phyloP scores from a whole-genome alignment of 1,139 yeast species.

The Hyphopichia burtonii region DNA sequence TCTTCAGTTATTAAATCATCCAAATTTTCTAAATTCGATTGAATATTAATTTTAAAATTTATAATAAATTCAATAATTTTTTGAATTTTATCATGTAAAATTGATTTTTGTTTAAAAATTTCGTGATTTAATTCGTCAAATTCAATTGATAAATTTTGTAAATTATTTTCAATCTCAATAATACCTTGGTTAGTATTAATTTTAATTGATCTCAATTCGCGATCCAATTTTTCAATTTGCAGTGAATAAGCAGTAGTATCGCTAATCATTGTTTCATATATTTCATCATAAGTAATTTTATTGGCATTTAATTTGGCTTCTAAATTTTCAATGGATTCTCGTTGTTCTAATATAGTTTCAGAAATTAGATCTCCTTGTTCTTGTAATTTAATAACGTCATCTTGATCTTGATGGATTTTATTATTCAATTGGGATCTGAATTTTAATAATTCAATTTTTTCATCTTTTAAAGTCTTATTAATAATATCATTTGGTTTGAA shows the following conservation, averaged over 20 bases:
- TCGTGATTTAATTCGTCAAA: constrained; percentile 51
- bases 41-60: constrained; percentile 64
- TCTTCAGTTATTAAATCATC: constrained; percentile 46
- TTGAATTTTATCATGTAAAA: constrained; percentile 53
- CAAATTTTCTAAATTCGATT: constrained; percentile 55
- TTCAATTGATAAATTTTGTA: constrained; percentile 55
- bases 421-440: constrained; percentile 49
- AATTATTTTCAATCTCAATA: constrained; percentile 55
- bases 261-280: constrained; percentile 55
- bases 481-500: constrained; percentile 32
- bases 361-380: constrained; percentile 57
- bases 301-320: constrained; percentile 56
- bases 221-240: constrained; percentile 65
- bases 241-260: constrained; percentile 56
- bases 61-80: constrained; percentile 59
- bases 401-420: constrained; percentile 54
- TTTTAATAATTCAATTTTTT: constrained; percentile 39
- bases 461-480: constrained; percentile 36
- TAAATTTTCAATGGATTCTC: constrained; percentile 57
- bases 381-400: constrained; percentile 58
- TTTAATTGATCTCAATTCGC: constrained; percentile 56
- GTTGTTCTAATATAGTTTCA: constrained; percentile 55
- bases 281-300: constrained; percentile 57
- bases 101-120: constrained; percentile 47
- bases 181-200: constrained; percentile 54